A percentile compares a stretch with the other conserved stretches of the same genome.
phyloP scores from a whole-genome alignment of 306 rosid genomes.

The Aeschynomene evenia region DNA sequence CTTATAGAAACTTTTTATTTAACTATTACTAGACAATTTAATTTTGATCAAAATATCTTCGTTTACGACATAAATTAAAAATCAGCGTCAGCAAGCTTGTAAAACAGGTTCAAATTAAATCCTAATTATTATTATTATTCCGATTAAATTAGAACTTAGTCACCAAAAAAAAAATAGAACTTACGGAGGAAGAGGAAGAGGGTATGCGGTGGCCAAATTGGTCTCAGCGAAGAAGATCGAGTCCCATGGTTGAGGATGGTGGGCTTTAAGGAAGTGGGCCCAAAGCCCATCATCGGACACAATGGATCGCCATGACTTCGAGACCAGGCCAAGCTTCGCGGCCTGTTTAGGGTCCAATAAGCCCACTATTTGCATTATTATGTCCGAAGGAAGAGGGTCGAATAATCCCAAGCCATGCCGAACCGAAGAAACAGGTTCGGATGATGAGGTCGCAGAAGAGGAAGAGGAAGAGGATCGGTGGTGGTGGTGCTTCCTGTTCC shows the following conservation, averaged over 20 bases:
- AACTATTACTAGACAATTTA: no score
- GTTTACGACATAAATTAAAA: no score
- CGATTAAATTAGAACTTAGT: no score
- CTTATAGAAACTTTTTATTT: no score
- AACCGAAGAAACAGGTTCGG: no score
- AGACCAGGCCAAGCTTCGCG: slow-evolving; percentile 37
- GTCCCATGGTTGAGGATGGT: slow-evolving; percentile 31
- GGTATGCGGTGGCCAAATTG: slow-evolving; percentile 42
- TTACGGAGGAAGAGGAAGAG: slow-evolving; percentile 28
- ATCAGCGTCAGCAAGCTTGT: no score
- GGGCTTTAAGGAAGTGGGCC: slow-evolving; percentile 48
- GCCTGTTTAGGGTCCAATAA: slow-evolving; percentile 56
- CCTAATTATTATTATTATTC: no score
- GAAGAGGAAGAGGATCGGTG: background rate
- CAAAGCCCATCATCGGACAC: slow-evolving; percentile 49
- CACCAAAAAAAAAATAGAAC: no score
- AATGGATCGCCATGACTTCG: slow-evolving; percentile 43
- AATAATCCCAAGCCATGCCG: slow-evolving; percentile 37
- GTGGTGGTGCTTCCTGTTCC: slow-evolving; percentile 22
- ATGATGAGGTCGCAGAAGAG: background rate
- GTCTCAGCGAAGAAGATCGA: slow-evolving; percentile 49
- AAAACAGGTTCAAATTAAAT: no score
- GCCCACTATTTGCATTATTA: slow-evolving; percentile 46
- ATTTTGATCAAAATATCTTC: no score
- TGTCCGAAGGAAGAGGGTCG: slow-evolving; percentile 51